Percentiles rank a stretch among this genome's conserved stretches.
phyloP scores from a whole-genome alignment of 306 rosid species.

The Parietaria judaica region DNA sequence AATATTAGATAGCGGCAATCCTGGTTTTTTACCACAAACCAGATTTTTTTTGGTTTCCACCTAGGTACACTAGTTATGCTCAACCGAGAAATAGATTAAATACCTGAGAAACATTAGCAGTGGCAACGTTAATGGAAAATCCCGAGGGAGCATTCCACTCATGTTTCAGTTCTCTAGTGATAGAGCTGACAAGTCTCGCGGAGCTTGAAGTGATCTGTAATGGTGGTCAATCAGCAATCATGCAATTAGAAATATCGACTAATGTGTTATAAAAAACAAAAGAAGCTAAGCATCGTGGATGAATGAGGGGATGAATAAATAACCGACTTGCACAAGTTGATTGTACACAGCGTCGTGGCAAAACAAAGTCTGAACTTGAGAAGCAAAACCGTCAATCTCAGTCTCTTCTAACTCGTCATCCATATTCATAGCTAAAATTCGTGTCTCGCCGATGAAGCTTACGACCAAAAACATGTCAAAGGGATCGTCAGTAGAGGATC shows the following conservation, averaged over 20 bases:
- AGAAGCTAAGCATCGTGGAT: neutral
- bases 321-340: conserved; percentile 82
- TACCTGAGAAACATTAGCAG: conserved; percentile 97
- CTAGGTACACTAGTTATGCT: neutral
- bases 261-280: conserved; percentile 7
- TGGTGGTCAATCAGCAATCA: conserved; percentile 17
- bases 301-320: conserved; percentile 3
- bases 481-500: conserved; percentile 91
- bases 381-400: conserved; percentile 87
- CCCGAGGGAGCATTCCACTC: conserved; percentile 87
- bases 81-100: conserved; percentile 14
- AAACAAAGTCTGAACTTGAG: conserved; percentile 89
- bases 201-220: conserved; percentile 75
- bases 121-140: conserved; percentile 81
- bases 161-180: conserved; percentile 60
- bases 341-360: conserved; percentile 88
- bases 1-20: too few relatives aligned
- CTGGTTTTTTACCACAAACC: too few relatives aligned
- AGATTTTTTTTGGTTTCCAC: neutral
- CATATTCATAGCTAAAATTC: conserved; percentile 92
- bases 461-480: conserved; percentile 89
- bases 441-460: conserved; percentile 89
- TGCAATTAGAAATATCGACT: neutral
- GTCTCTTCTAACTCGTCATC: conserved; percentile 97
- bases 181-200: conserved; percentile 78